Percentiles rank a stretch among this genome's conserved stretches.
Evolutionary conservation across 345 rosid species (phyloP).

Genomic region (Salix brachista): DNA sequence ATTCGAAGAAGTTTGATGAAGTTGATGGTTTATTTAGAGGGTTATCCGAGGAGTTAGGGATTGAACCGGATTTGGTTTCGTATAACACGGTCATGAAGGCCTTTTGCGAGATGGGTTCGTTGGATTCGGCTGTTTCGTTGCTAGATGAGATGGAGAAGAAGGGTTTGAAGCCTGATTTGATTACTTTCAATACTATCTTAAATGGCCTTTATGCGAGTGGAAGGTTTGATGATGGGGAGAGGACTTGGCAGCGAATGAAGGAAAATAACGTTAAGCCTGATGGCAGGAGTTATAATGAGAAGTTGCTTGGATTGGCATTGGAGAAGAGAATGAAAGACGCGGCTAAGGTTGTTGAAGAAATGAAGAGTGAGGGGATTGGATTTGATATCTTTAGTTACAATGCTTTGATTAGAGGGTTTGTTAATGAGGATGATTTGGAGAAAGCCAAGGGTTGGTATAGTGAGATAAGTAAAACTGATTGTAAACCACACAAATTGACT

Average conservation of each 20-base stretch:
- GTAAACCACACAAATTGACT: constrained; percentile 31
- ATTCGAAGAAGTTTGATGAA: constrained; percentile 38
- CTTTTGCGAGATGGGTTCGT: constrained; percentile 47
- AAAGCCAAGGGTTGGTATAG: constrained; percentile 52
- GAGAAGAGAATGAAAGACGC: constrained; percentile 43
- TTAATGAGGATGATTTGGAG: constrained; percentile 37
- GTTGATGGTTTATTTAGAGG: constrained; percentile 42
- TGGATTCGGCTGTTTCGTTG: constrained; percentile 38
- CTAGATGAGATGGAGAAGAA: constrained; percentile 57
- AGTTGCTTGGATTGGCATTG: constrained; percentile 44
- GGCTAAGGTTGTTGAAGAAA: constrained; percentile 35
- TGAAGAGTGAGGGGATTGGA: constrained; percentile 40
- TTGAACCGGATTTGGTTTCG: constrained; percentile 47
- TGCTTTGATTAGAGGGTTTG: constrained; percentile 53
- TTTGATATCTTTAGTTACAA: constrained; percentile 52
- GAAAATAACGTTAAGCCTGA: constrained; percentile 41
- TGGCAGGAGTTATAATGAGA: constrained; percentile 53
- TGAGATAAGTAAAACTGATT: constrained; percentile 32
- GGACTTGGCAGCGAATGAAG: constrained; percentile 31
- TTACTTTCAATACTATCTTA: constrained; percentile 54
- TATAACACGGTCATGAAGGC: constrained; percentile 63
- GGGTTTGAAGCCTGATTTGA: constrained; percentile 45
- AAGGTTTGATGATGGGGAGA: constrained; percentile 46
- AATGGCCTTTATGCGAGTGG: constrained; percentile 41
- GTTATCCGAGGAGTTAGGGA: constrained; percentile 44